Base-by-base conservation (phyloP, 2,329 filamentous ascomycete species). In the Colletotrichum higginsianum region DNA sequence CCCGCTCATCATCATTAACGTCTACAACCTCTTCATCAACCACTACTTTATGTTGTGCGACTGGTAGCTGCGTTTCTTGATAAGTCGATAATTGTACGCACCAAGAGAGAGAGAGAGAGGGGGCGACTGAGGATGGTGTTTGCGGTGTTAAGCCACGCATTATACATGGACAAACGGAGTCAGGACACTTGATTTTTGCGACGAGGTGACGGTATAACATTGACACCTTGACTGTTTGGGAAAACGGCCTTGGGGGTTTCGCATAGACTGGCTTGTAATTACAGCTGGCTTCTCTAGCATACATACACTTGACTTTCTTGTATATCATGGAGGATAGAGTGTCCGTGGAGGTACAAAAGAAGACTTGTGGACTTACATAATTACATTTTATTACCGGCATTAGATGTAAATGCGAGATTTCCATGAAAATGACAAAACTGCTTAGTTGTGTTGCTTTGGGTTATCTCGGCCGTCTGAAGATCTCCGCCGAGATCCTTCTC, bases 11-110 rank as follows among this genome's bases (percentile, higher is more conserved):
- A 71, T 82, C 26, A 76, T 84, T 60, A 81, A 80, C 74, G 72
- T 76, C 46, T 84, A 82, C 74, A 83, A 84, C 53, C 65, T 84
- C 44, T 82, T 80, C 65, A 76, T 83, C 71, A 76, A 78, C n/a
- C 80, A 84, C 71, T 80, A 81, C 49, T 84, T 84, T 65, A 71
- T 84, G 61, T 75, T 83, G 21, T 82, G 78, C 56, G 76, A 76
- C 60, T 77, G 76, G 76, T 77, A 76, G 50, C 26, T 5, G 18
- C 9, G 13, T 7, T 2, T 8, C 1, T 9, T 13, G 21, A 16
- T 13, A 3, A 12, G n/a, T 18, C 4, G 3, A 12, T 2, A 21
- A 4, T 13, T 55, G 44, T 50, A 30, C 23, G 18, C 44, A 23
- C 6, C 18, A 16, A 40, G 42, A 12, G 42, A 56, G 6, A 64